A percentile compares a stretch with the other conserved stretches of the same genome.
Evolutionary conservation across 306 rosid species (phyloP).

Genomic region (Dalbergia oliveri): DNA sequence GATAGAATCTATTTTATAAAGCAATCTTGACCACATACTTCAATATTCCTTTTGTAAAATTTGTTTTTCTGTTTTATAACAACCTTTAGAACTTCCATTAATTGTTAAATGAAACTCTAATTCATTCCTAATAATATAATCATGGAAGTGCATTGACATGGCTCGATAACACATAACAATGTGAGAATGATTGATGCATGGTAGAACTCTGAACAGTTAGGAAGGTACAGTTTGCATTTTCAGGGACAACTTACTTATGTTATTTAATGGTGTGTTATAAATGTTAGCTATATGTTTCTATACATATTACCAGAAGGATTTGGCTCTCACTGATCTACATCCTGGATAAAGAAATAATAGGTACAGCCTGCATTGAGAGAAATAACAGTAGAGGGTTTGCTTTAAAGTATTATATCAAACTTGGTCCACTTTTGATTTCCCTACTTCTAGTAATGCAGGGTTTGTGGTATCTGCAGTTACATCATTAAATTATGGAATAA

Average conservation of each 20-base stretch:
- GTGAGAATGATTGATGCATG: slow-evolving; percentile 9
- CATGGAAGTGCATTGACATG: slow-evolving; percentile 20
- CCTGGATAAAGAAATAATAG: slow-evolving; percentile 1
- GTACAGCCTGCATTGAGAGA: slow-evolving; percentile 14
- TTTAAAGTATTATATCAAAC: slow-evolving; percentile 24
- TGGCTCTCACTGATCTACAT: slow-evolving; percentile 1
- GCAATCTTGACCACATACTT: slow-evolving; percentile 17
- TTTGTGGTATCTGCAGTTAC: slow-evolving; percentile 25
- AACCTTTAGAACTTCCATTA: neutral
- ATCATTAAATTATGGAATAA: slow-evolving; percentile 29
- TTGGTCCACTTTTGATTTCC: slow-evolving; percentile 16
- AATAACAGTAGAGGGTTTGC: slow-evolving; percentile 8
- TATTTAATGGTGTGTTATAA: slow-evolving; percentile 25
- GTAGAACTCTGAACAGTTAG: slow-evolving; percentile 16
- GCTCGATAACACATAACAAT: slow-evolving; percentile 20
- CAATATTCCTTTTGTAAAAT: neutral
- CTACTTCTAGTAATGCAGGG: slow-evolving; percentile 6
- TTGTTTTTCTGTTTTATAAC: neutral
- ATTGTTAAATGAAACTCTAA: slow-evolving; percentile 18
- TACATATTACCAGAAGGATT: neutral
- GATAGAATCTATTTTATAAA: neutral
- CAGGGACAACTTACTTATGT: slow-evolving; percentile 9
- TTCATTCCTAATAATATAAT: neutral
- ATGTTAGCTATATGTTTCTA: neutral
- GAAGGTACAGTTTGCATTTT: slow-evolving; percentile 14